These are phyloP conservation scores for Rhodosporidiobolus odoratus DNA, from an alignment of 768 basidiomycete species.

Conservation along the genomic window DNA sequence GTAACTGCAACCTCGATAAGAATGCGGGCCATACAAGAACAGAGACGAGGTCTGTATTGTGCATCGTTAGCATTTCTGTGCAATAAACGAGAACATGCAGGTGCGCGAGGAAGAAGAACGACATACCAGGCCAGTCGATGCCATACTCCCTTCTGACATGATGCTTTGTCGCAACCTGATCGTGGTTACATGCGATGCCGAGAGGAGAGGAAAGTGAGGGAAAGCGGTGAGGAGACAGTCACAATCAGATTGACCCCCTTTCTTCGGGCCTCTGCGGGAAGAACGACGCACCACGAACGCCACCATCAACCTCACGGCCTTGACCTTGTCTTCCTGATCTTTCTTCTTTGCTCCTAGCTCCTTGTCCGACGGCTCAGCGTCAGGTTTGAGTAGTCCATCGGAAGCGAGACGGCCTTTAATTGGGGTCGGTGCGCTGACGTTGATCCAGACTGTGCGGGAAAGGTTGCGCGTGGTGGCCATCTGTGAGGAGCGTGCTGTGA, in stretches of 20 bases:
- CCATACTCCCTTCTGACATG: conserved; percentile 41
- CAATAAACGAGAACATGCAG: background rate
- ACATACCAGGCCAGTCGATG: conserved; percentile 24
- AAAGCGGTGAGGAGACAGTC: too few relatives aligned
- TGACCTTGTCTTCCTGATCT: conserved; percentile 37
- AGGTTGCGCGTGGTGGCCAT: conserved; percentile 19
- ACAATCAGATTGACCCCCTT: too few relatives aligned
- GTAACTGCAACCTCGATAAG: background rate
- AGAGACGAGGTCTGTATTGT: conserved; percentile 12
- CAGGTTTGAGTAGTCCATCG: background rate
- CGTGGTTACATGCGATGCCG: background rate
- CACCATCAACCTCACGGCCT: conserved; percentile 32
- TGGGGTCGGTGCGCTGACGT: conserved; percentile 19
- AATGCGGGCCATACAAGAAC: conserved; percentile 12
- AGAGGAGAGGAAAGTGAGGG: background rate
- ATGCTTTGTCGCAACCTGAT: conserved; percentile 32
- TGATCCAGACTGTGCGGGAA: conserved; percentile 29
- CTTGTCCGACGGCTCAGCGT: background rate
- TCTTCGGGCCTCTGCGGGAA: too few relatives aligned
- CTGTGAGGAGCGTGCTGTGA: background rate
- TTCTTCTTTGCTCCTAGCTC: conserved; percentile 6
- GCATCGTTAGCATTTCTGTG: too few relatives aligned
- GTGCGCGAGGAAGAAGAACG: background rate
- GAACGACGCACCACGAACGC: conserved; percentile 31
- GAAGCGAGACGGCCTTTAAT: conserved; percentile 5